Conservation (phyloP, 495 filamentous ascomycete species). For the Glutinoglossum americanum region DNA sequence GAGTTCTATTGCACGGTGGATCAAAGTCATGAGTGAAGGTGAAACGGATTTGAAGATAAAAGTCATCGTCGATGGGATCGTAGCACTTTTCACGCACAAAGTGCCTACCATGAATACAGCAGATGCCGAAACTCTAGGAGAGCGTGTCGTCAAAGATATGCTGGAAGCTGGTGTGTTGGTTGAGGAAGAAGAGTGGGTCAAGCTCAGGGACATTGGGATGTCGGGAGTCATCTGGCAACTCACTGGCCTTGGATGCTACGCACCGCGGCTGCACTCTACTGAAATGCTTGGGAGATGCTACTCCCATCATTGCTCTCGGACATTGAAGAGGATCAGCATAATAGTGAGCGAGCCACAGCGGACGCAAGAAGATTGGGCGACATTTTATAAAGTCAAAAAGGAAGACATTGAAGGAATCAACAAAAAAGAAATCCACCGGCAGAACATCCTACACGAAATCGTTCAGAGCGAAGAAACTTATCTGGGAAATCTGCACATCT, state of each 20-base stretch:
- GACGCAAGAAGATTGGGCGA: constrained; percentile 67
- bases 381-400: constrained; percentile 71
- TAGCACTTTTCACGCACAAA: constrained; percentile 83
- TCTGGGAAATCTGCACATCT: constrained; percentile 68
- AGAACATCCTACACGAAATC: constrained; percentile 91
- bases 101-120: constrained; percentile 98
- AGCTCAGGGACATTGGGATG: constrained; percentile 53
- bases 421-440: constrained; percentile 79
- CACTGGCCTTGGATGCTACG: constrained; percentile 83
- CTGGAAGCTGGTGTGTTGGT: constrained; percentile 54
- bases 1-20: constrained; percentile 69
- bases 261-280: constrained; percentile 55
- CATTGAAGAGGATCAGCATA: constrained; percentile 82
- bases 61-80: constrained; percentile 64
- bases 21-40: constrained; percentile 72
- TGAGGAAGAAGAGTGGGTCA: constrained; percentile 94
- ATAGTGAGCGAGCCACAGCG: constrained; percentile 44
- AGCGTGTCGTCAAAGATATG: constrained; percentile 65
- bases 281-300: constrained; percentile 68
- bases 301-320: constrained; percentile 81
- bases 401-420: constrained; percentile 42
- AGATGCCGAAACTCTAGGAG: constrained; percentile 74
- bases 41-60: constrained; percentile 62
- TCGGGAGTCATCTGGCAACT: constrained; percentile 85
- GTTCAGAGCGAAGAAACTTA: constrained; percentile 81